These are phyloP conservation scores for Triangularia verruculosa DNA, from an alignment of 2,329 filamentous ascomycete species.

Conservation along the genomic window DNA sequence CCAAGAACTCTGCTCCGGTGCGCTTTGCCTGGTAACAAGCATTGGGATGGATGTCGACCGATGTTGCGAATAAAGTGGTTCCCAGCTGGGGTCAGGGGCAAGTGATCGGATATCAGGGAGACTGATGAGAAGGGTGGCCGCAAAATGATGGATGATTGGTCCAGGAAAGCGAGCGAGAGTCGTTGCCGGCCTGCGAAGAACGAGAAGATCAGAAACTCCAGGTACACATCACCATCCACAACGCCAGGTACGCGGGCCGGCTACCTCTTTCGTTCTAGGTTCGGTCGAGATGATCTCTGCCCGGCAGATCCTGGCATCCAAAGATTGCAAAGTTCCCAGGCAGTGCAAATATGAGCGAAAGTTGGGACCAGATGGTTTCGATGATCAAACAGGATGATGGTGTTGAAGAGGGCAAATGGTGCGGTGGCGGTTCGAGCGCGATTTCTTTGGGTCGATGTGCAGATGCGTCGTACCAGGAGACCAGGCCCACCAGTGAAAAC, in stretches of 20 bases:
- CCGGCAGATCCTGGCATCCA: conserved; percentile 23
- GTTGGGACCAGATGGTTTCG: conserved; percentile 21
- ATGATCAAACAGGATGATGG: conserved; percentile 29
- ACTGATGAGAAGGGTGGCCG: background rate
- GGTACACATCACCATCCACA: conserved; percentile 21
- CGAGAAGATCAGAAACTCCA: conserved; percentile 18
- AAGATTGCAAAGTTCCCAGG: conserved; percentile 1
- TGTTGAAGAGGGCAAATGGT: conserved; percentile 7
- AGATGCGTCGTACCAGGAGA: conserved; percentile 24
- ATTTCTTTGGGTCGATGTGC: conserved; percentile 17
- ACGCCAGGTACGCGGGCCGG: conserved; percentile 19
- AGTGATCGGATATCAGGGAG: conserved; percentile 5
- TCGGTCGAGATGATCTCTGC: conserved; percentile 25
- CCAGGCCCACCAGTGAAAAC: conserved; percentile 28
- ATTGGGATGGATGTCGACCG: conserved; percentile 41
- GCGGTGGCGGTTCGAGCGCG: conserved; percentile 16
- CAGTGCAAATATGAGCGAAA: background rate
- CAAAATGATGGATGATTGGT: background rate
- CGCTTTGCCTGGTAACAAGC: conserved; percentile 54
- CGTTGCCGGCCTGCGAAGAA: conserved; percentile 10
- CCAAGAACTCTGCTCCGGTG: conserved; percentile 55
- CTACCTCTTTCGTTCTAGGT: conserved; percentile 20
- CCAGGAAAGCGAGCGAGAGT: conserved; percentile 17
- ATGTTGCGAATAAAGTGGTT: background rate
- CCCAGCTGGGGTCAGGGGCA: background rate